Evolutionary conservation across 1,139 yeast species (phyloP), one percentile per base, ranked within the genome.

Genomic region (Sugiyamaella castrensis): DNA sequence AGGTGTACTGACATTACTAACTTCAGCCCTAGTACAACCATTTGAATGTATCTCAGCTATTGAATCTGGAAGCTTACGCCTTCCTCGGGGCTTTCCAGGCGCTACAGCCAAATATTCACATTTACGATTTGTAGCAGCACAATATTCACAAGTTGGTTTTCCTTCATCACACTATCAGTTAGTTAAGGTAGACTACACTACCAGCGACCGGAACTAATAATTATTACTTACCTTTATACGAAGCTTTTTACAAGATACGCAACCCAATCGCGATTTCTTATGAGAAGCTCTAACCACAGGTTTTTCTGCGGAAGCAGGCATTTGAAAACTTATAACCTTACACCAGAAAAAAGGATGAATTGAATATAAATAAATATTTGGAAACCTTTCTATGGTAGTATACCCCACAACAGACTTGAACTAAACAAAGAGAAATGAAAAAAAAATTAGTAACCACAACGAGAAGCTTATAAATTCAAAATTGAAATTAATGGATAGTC

Each of bases 241-340:
- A 16, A 53, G 44, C 26, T 40, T 51, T 40, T 49, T 51, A 38
- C 56, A 53, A 13, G 54, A 51, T n/a, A 35, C 28, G 37, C 55
- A 52, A 4, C 53, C 55, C 12, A 33, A 35, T 12, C 53, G 34
- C 7, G 55, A 50, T 37, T 50, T 50, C 27, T 33, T 45, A 15
- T 44, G 43, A 4, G 47, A n/a, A 31, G 43, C 26, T 33, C 47
- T 24, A 19, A 19, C 24, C 24, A 19, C 5, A 19, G 24, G 3
- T 19, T 19, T 19, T 4, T 19, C 24, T 19, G 24, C 24, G 3
- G 24, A 4, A 19, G 24, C 5, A 19, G 24, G 24, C 24, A 19
- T 19, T 19, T n/a, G n/a, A 5, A 19, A 19, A 5, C 24, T 19
- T 19, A 19, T 19, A 19, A 19, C 24, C 24, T 19, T 19, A 19